Base-by-base conservation (phyloP, 2,329 filamentous ascomycete genomes). In the Phialemoniopsis sp. region DNA sequence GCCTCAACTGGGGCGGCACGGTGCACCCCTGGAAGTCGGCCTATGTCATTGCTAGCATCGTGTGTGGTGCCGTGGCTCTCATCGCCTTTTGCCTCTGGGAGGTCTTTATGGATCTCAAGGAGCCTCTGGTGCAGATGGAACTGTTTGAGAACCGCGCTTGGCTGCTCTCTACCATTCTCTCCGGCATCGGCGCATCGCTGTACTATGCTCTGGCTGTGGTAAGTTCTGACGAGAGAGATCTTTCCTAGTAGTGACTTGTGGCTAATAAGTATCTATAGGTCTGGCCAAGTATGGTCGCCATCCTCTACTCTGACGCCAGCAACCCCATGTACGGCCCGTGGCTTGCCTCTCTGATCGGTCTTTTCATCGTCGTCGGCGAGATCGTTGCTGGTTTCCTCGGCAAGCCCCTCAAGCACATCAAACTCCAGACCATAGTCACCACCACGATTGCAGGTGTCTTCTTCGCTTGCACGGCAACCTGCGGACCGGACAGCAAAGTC, bases 121-220 rank as follows among this genome's bases (percentile, higher is more conserved):
- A 65, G 44, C 61, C 60, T 4, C 49, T 64, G 14, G 51, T 65
- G 10, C 60, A 58, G 8, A 56, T 63, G 50, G 52, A 57, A 37
- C 44, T 62, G 16, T 63, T 64, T 49, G 48, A 46, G 19, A 61
- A 64, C 46, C 45, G 46, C 18, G 47, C 43, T 9, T 63, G 60
- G 60, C 53, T 55, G 29, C 53, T 56, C 6, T 50, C 52, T 12
- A 55, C 52, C 10, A 46, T 62, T 30, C 39, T 60, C 12, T 53
- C 54, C 8, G 58, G 57, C 14, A 48, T 63, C 4, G 60, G 56
- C 8, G 60, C 60, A 13, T 56, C 53, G 29, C 56, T 62, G 10
- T 63, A 63, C 50, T 64, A 62, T 41, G 60, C 55, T 33, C 56
- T 63, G 32, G 60, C 59, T 13, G 55, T 64, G 21, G 21, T 26